Percentiles rank a stretch among this genome's conserved stretches.
phyloP scores from a whole-genome alignment of 768 basidiomycete genomes.

The Naematelia encephala region DNA sequence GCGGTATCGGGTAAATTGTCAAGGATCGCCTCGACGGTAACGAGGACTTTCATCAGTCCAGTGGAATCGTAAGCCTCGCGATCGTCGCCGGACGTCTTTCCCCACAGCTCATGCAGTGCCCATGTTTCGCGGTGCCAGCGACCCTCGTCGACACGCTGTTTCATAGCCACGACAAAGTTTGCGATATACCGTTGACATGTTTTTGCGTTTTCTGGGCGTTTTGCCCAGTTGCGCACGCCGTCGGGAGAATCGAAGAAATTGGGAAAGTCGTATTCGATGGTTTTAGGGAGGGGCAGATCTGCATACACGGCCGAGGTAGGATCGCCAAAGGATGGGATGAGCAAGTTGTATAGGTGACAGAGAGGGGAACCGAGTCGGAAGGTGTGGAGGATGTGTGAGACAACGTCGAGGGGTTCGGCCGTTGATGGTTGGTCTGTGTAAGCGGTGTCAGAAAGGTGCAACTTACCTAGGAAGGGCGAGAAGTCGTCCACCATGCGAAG shows the following conservation, averaged over 20 bases:
- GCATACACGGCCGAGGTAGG: constrained; percentile 25
- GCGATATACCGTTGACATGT: constrained; percentile 87
- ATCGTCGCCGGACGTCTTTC: constrained; percentile 68
- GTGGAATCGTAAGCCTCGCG: constrained; percentile 72
- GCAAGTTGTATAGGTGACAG: constrained; percentile 92
- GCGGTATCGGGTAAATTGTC: constrained; percentile 48
- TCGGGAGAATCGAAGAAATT: constrained; percentile 33
- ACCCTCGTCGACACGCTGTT: constrained; percentile 60
- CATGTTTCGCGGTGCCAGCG: constrained; percentile 72
- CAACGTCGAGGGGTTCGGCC: constrained; percentile 63
- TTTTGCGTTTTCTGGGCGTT: constrained; percentile 64
- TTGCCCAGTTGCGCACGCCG: constrained; percentile 44
- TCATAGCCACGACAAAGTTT: constrained; percentile 84
- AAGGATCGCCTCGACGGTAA: constrained; percentile 46
- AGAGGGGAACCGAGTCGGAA: constrained; percentile 89
- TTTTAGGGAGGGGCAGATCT: constrained; percentile 18
- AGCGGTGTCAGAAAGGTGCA: not conserved
- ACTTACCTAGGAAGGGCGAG: constrained; percentile 43
- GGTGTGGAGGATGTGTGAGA: constrained; percentile 89
- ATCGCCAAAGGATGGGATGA: constrained; percentile 53
- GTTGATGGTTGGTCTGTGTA: constrained; percentile 34
- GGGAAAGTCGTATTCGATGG: constrained; percentile 44
- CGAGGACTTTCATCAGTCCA: constrained; percentile 74
- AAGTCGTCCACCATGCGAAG: constrained; percentile 44
- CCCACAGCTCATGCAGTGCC: constrained; percentile 81